Conservation (phyloP, 306 rosid genomes). For the Prunus mongolica region DNA sequence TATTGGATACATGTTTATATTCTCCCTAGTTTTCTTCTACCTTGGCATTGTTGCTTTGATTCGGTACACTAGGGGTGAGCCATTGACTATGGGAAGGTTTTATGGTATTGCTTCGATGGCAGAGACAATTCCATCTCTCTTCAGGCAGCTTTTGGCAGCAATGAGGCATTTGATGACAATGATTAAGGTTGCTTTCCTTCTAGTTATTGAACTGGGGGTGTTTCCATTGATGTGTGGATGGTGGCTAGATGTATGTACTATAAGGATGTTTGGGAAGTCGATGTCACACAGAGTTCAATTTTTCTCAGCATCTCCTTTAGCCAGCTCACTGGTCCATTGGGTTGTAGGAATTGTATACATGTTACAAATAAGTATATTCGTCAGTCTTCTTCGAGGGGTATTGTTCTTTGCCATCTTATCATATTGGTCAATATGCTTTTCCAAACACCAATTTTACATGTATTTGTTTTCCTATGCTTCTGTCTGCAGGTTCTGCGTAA, state of each 20-base stretch:
- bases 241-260: conserved; percentile 98
- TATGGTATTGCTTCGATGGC: conserved; percentile 89
- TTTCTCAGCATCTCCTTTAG: conserved; percentile 89
- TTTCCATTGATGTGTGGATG: conserved; percentile 99
- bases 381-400: conserved; percentile 99
- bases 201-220: conserved; percentile 97
- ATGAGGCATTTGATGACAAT: conserved; percentile 99
- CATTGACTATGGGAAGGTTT: conserved; percentile 79
- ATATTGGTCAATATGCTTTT: conserved; percentile 2
- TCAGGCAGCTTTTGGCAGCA: conserved; percentile 96
- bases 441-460: neutral
- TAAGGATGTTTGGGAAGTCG: conserved; percentile 94
- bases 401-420: conserved; percentile 12
- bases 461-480: conserved; percentile 6
- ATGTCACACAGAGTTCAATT: conserved; percentile 96
- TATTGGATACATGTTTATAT: conserved; percentile 76
- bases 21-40: conserved; percentile 74
- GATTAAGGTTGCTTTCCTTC: conserved; percentile 98
- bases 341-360: conserved; percentile 96
- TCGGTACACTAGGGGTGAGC: conserved; percentile 89
- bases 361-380: conserved; percentile 97
- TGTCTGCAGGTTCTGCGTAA: conserved; percentile 82
- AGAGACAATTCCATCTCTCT: conserved; percentile 91
- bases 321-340: conserved; percentile 98
- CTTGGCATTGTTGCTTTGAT: conserved; percentile 77